Evolutionary conservation across 208 protist species (phyloP), one percentile per base, ranked within the genome.

Genomic region (Acanthamoeba triangularis): DNA sequence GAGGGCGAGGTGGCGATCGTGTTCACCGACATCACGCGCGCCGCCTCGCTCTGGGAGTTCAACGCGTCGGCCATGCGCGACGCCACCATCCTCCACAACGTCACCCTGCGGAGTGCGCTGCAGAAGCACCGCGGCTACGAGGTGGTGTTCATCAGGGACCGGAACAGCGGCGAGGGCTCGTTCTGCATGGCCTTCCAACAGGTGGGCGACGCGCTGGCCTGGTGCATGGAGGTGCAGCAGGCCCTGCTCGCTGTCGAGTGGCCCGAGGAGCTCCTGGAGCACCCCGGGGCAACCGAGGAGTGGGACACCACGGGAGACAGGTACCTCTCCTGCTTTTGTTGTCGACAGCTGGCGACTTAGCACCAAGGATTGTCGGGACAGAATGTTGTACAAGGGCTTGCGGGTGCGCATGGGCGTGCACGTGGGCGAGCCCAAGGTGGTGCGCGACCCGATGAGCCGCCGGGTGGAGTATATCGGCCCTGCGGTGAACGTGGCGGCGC

Each of bases 151-250:
- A 49, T 80, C 16, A 4, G 56, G 11, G 56, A 61, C 56, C 5
- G 56, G 18, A 80, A 80, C 72, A 80, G 41, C 23, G 82, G 82
- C n/a, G 82, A 52, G 41, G 82, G 82, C 41, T 90, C 82, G 10
- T 95, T 95, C 94, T 85, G 52, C 56, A 49, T 95, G 23, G 88
- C 94, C 61, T 95, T 95, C 94, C 49, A 69, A 13, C 10, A 56
- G 10, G 35, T 23, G 20, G 18, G 4, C 85, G 74, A 93, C 16
- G 94, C 94, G 6, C 13, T 41, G 18, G 63, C 23, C 1, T 90
- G 82, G 88, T 94, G 65, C 88, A 6, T 1, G 0, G 35, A 95
- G 23, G 95, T 96, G 30, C 95, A 96, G 72, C 18, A 96, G 56
- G 56, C 56, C 20, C 56, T 61, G 56, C 18, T 61, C 16, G 2